Percentiles rank a stretch among this genome's conserved stretches.
Evolutionary conservation across 768 basidiomycete genomes (phyloP).

Genomic region (Inosperma sp.): DNA sequence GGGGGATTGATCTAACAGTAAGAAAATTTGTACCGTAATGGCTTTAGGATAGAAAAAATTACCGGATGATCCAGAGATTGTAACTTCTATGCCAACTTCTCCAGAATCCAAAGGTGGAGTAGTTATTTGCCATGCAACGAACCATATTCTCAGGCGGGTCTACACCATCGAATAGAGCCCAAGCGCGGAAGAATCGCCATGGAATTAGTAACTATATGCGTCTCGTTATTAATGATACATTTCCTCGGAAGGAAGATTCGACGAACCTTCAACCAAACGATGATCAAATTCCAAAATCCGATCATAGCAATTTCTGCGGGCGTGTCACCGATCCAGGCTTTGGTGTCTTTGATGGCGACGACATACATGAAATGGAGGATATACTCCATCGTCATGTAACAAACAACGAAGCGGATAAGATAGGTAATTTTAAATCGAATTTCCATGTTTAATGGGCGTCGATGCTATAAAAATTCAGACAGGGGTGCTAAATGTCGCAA

Average conservation of each 20-base stretch:
- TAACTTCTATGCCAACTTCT: constrained; percentile 94
- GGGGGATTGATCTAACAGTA: not conserved
- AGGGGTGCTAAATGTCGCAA: not conserved
- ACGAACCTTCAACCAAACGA: constrained; percentile 93
- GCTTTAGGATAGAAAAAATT: constrained; percentile 12
- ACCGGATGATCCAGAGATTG: constrained; percentile 94
- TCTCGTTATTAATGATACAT: not conserved
- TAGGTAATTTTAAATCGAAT: constrained; percentile 47
- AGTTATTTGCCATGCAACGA: constrained; percentile 97
- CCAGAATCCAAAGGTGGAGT: constrained; percentile 92
- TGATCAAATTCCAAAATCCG: constrained; percentile 94
- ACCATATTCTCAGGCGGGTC: constrained; percentile 99
- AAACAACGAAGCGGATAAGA: constrained; percentile 62
- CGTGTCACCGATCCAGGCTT: constrained; percentile 74
- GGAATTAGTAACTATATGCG: constrained; percentile 75
- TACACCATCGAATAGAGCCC: constrained; percentile 83
- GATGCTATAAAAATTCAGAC: constrained; percentile 43
- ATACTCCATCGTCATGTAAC: constrained; percentile 82
- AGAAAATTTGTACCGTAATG: not conserved
- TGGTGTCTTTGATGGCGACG: constrained; percentile 89
- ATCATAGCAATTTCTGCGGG: constrained; percentile 85
- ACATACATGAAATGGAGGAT: constrained; percentile 95
- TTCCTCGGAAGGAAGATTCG: not conserved
- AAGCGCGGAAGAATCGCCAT: constrained; percentile 95
- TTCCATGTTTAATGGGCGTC: constrained; percentile 49